Evolutionary conservation across 129 eudicot species (phyloP), one percentile per base, ranked within the genome.

Genomic region (Escallonia herrerae): DNA sequence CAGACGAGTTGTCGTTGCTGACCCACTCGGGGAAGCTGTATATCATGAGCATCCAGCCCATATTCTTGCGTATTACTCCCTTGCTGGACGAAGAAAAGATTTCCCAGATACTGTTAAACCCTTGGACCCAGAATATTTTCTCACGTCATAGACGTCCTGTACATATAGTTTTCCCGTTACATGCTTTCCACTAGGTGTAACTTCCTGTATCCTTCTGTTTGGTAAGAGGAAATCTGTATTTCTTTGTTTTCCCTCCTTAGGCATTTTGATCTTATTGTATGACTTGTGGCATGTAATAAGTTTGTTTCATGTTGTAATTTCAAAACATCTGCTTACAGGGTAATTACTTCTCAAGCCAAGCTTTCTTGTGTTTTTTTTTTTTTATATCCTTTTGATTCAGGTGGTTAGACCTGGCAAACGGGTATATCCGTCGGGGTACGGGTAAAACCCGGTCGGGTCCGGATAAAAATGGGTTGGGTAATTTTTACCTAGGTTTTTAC

Each of bases 21-120:
- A 68, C 43, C 62, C 33, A 56, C 57, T 0, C 48, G 82, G 77
- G 10, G 86, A 69, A 46, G 64, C 62, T 41, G 64, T 75, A 45
- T 63, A 69, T 43, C 71, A 48, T 1, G 96, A 81, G 68, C 86
- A 83, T 63, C 99, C 93, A 6, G 88, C 95, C 37, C 97, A 94
- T 48, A 84, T 94, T 42, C 87, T 94, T 40, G 99, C 97, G 0
- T 89, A 94, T 72, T 94, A 85, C 67, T 94, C 99, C 2, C 96
- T 94, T 72, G 95, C 90, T 39, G 99, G 99, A 46, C 95, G 71
- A 37, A 83, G 99, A 71, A 77, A 84, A 3, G 99, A 94, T 76
- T 80, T 79, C 71, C 95, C 99, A 1, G 72, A 71, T 48, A 71
- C 83, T 33, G 91, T 85, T 40, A 62, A 55, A 54, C 89, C 95